Percentiles rank a stretch among this genome's conserved stretches.
These are phyloP conservation scores for Epichloe uncinata DNA, from an alignment of 2,329 filamentous ascomycete species.

Conservation along the genomic window DNA sequence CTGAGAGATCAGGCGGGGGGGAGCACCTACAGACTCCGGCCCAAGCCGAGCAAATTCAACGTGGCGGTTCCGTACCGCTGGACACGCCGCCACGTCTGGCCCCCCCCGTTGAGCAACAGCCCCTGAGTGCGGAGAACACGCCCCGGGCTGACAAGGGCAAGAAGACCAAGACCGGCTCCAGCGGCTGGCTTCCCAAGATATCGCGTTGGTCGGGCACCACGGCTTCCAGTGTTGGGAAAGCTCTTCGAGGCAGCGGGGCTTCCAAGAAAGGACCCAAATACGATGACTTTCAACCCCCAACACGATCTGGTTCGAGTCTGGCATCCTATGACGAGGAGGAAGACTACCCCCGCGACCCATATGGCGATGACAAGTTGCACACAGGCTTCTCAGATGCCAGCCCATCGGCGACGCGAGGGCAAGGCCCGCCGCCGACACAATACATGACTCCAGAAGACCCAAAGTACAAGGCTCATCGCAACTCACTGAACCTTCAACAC, in stretches of 20 bases:
- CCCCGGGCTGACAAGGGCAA: constrained; percentile 60
- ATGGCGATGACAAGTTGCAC: constrained; percentile 48
- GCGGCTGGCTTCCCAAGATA: constrained; percentile 74
- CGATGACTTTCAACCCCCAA: constrained; percentile 44
- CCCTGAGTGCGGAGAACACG: constrained; percentile 64
- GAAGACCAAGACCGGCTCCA: constrained; percentile 83
- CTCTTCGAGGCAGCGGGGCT: constrained; percentile 54
- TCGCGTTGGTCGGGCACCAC: constrained; percentile 98
- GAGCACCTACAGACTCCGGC: constrained; percentile 47
- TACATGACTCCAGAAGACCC: constrained; percentile 51
- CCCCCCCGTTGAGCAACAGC: constrained; percentile 23
- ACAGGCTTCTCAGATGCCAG: constrained; percentile 42
- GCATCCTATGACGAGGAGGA: constrained; percentile 47
- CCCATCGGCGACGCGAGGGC: constrained; percentile 16
- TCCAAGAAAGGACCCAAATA: constrained; percentile 45
- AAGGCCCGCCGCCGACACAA: constrained; percentile 31
- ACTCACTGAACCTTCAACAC: constrained; percentile 67
- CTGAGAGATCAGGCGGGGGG: constrained; percentile 26
- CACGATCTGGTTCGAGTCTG: constrained; percentile 66
- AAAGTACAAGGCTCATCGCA: constrained; percentile 71
- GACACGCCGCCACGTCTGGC: constrained; percentile 44
- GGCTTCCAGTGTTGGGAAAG: constrained; percentile 70
- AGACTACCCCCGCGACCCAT: constrained; percentile 35
- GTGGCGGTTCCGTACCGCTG: constrained; percentile 40
- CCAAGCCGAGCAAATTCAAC: constrained; percentile 29